Evolutionary conservation across 2,329 filamentous ascomycete species (phyloP).

Genomic region (Alternaria gansuensis): DNA sequence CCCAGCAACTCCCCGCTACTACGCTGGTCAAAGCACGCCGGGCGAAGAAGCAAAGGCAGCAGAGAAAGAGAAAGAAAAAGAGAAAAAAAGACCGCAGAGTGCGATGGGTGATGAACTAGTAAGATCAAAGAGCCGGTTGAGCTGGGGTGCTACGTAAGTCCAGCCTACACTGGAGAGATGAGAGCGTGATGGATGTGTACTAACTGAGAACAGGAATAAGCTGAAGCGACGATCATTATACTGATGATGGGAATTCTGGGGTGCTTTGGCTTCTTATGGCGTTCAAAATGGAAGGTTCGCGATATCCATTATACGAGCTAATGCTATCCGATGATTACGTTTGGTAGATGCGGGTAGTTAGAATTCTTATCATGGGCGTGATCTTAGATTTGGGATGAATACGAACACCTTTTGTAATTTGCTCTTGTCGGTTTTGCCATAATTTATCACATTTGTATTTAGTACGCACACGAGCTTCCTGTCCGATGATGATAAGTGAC

Average conservation of each 20-base stretch:
- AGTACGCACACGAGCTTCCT: too few species aligned
- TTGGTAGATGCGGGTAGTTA: neutral
- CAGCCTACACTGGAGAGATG: neutral
- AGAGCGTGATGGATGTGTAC: neutral
- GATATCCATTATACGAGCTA: slow-evolving; percentile 12
- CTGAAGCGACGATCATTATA: slow-evolving; percentile 25
- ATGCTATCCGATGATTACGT: neutral
- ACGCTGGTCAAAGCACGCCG: slow-evolving; percentile 20
- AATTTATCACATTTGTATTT: too few species aligned
- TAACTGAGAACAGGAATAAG: slow-evolving; percentile 23
- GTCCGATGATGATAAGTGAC: too few species aligned
- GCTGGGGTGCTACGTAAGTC: slow-evolving; percentile 41
- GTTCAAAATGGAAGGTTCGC: neutral
- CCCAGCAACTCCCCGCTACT: slow-evolving; percentile 27
- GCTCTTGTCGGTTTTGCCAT: too few species aligned
- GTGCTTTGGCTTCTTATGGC: neutral
- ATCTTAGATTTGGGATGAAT: neutral
- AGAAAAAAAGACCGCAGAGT: slow-evolving; percentile 19
- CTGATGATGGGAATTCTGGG: neutral
- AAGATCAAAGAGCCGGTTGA: slow-evolving; percentile 27
- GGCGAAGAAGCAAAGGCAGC: neutral
- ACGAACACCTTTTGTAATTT: too few species aligned
- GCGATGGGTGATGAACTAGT: slow-evolving; percentile 10
- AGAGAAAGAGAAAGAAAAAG: neutral
- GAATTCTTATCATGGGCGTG: neutral